Evolutionary conservation across 2,329 filamentous ascomycete species (phyloP), one percentile per base, ranked within the genome.

Genomic region (Exophiala alcalophila): DNA sequence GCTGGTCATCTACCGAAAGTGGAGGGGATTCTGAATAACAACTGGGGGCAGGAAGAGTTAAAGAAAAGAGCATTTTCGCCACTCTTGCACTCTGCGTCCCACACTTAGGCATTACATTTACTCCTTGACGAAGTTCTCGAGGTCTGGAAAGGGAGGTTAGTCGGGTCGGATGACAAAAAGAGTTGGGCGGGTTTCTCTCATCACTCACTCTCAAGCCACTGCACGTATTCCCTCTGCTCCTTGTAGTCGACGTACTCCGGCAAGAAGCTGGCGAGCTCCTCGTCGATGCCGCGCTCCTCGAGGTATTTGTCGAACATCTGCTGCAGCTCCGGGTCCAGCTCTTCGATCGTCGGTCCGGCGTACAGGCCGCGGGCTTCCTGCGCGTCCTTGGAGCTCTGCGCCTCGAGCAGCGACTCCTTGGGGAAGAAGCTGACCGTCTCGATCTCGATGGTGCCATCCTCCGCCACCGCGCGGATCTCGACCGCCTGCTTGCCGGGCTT

Each of bases 161-260:
- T 31, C 41, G 25, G 37, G 34, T 40, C 24, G 21, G 14, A 33
- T n/a, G n/a, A n/a, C n/a, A n/a, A n/a, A n/a, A n/a, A n/a, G n/a
- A n/a, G n/a, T n/a, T n/a, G n/a, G n/a, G n/a, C n/a, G n/a, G n/a
- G n/a, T n/a, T n/a, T n/a, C n/a, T n/a, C n/a, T n/a, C n/a, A n/a
- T n/a, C n/a, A 66, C 74, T 66, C 66, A 77, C 77, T 80, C 66
- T 81, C 78, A 66, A 98, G 73, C 92, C 94, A 98, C 55, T 77
- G 72, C 50, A 94, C 72, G 68, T 98, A 98, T 77, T 98, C 92
- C 71, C 82, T 85, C 80, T 97, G 91, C 80, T 98, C 92, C 83
- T 98, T 98, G 70, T 86, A 80, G 64, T 97, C 89, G 61, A 97
- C 90, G 72, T 95, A 98, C 66, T 97, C 90, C 25, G 90, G 88